phyloP scores from a whole-genome alignment of 352 stramenopile species.

The Aphanomyces astaci region DNA sequence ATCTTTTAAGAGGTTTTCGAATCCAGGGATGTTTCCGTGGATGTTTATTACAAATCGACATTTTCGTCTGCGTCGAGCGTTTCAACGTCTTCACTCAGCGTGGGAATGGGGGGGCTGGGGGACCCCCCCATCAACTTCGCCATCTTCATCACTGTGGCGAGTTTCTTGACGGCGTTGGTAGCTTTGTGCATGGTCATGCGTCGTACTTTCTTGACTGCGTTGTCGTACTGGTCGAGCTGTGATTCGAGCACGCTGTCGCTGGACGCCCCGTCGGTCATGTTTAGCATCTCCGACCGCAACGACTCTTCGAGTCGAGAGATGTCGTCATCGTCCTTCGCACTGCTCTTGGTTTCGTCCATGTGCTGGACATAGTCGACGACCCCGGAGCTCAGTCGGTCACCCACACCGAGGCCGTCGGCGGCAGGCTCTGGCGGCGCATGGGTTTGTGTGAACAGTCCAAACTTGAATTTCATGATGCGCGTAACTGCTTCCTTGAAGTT shows the following conservation, averaged over 20 bases:
- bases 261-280: constrained; percentile 44
- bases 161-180: not conserved
- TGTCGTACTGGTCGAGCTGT: constrained; percentile 62
- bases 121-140: not conserved
- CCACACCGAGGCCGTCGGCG: not conserved
- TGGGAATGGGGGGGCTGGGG: not conserved
- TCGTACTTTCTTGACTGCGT: constrained; percentile 50
- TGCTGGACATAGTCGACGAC: not conserved
- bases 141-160: not conserved
- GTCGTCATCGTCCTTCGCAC: constrained; percentile 25
- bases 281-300: constrained; percentile 53
- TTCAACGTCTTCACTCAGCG: not conserved
- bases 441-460: constrained; percentile 24
- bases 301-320: constrained; percentile 53
- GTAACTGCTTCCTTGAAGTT: constrained; percentile 61
- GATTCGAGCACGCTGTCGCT: not conserved
- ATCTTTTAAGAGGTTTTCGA: no score
- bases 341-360: not conserved
- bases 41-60: not conserved
- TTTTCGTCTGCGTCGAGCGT: not conserved
- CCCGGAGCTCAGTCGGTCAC: constrained; percentile 14
- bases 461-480: constrained; percentile 46
- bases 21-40: not conserved
- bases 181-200: constrained; percentile 34
- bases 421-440: not conserved